Conservation (phyloP, 108 stramenopile genomes). For the Cylindrotheca fusiformis region DNA sequence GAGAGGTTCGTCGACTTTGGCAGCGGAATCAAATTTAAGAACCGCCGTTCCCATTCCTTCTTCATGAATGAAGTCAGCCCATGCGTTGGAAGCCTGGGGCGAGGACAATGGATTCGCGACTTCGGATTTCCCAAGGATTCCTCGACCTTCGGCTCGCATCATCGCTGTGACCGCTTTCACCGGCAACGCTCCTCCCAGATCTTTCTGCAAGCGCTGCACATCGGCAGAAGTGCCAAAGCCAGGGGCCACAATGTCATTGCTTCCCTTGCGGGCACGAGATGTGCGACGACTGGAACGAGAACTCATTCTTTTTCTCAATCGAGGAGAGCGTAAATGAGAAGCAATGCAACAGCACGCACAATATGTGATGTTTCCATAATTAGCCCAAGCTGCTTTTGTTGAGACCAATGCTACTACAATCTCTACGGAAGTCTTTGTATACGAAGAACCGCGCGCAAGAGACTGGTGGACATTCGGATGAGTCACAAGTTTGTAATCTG, state of each 20-base stretch:
- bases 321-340: too few species aligned
- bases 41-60: slow-evolving; percentile 42
- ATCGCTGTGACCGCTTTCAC: slow-evolving; percentile 58
- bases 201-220: slow-evolving; percentile 28
- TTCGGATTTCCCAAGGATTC: slow-evolving; percentile 31
- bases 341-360: too few species aligned
- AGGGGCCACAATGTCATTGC: slow-evolving; percentile 45
- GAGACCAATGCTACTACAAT: too few species aligned
- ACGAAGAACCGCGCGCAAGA: too few species aligned
- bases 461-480: too few species aligned
- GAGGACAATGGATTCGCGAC: slow-evolving; percentile 26
- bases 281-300: slow-evolving; percentile 30
- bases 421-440: too few species aligned
- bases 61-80: slow-evolving; percentile 85
- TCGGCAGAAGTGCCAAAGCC: slow-evolving; percentile 54
- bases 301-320: slow-evolving; percentile 9
- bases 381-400: too few species aligned
- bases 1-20: slow-evolving; percentile 12
- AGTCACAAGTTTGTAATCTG: too few species aligned
- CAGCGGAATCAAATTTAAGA: background rate
- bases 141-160: slow-evolving; percentile 72
- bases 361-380: too few species aligned
- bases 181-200: slow-evolving; percentile 45
- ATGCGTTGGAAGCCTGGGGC: slow-evolving; percentile 59
- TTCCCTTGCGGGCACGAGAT: slow-evolving; percentile 24